These are phyloP conservation scores for Cladosporium sp. DNA, from an alignment of 2,329 filamentous ascomycete genomes.

Conservation along the genomic window DNA sequence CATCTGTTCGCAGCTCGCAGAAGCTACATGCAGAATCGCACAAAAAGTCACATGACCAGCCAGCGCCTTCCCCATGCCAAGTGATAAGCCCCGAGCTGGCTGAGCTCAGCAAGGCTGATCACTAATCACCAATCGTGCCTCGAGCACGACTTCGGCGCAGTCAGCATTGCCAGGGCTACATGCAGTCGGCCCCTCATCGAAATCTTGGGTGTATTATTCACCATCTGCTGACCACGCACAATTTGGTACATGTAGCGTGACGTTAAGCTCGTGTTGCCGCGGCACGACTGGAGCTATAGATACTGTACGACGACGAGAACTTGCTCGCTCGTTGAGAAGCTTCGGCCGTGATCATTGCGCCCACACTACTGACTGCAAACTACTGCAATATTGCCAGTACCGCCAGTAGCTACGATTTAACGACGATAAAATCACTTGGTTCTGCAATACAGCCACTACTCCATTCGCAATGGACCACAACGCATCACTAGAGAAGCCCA, in stretches of 20 bases:
- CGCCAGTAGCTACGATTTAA: too few relatives aligned
- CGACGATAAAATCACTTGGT: too few relatives aligned
- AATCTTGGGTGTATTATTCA: neutral
- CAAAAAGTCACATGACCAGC: neutral
- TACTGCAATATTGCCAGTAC: too few relatives aligned
- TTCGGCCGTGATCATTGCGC: too few relatives aligned
- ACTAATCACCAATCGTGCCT: neutral
- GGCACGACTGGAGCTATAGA: slow-evolving; percentile 6
- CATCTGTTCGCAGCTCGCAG: too few relatives aligned
- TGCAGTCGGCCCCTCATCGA: neutral
- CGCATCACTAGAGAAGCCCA: neutral
- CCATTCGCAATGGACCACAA: neutral
- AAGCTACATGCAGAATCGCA: too few relatives aligned
- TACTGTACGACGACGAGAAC: neutral
- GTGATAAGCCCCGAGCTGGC: neutral
- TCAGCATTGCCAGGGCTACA: neutral
- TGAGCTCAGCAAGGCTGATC: neutral
- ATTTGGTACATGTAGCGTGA: neutral
- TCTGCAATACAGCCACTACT: too few relatives aligned
- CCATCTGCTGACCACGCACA: neutral
- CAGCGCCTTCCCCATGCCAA: neutral
- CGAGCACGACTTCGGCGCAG: neutral
- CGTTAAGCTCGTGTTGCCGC: neutral
- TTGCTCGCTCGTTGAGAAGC: neutral
- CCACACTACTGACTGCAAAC: too few relatives aligned